phyloP scores from a whole-genome alignment of 495 filamentous ascomycete species.

The Podospora pseudocomata region DNA sequence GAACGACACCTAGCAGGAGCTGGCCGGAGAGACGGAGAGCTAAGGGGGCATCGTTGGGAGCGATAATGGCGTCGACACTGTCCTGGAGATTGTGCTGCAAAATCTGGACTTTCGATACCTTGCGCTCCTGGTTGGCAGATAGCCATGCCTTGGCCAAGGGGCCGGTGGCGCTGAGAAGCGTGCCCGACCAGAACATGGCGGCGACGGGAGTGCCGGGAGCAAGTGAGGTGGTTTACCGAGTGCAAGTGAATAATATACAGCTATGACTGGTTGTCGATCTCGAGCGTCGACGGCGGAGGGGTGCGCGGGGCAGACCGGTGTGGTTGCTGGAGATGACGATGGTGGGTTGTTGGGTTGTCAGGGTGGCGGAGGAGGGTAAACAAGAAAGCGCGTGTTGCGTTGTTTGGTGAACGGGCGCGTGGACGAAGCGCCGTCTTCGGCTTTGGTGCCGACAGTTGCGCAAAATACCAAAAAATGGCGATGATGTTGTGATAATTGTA shows the following conservation, averaged over 20 bases:
- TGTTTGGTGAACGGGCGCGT: constrained; percentile 27
- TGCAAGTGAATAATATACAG: constrained; percentile 15
- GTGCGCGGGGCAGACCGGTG: constrained; percentile 9
- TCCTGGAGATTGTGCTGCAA: constrained; percentile 87
- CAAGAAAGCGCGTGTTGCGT: constrained; percentile 37
- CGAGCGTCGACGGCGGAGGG: constrained; percentile 12
- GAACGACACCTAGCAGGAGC: constrained; percentile 87
- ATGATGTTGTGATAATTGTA: constrained; percentile 12
- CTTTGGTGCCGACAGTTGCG: constrained; percentile 11
- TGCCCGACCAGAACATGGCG: constrained; percentile 97
- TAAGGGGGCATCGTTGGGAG: constrained; percentile 90
- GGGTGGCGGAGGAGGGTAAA: constrained; percentile 37
- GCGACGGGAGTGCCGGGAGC: constrained; percentile 38
- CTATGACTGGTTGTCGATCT: constrained; percentile 23
- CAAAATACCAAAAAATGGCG: constrained; percentile 15
- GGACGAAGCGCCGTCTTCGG: not conserved
- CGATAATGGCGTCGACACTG: constrained; percentile 91
- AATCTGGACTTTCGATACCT: constrained; percentile 91
- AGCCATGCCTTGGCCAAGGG: constrained; percentile 97
- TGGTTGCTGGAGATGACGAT: constrained; percentile 9
- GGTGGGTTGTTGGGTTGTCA: constrained; percentile 15
- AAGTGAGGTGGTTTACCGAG: constrained; percentile 26
- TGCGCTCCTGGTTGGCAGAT: constrained; percentile 95
- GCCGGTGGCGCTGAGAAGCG: constrained; percentile 91
- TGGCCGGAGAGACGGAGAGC: constrained; percentile 91